Conservation (phyloP, 2,329 filamentous ascomycete species). For the Plectosphaerella sp. region DNA sequence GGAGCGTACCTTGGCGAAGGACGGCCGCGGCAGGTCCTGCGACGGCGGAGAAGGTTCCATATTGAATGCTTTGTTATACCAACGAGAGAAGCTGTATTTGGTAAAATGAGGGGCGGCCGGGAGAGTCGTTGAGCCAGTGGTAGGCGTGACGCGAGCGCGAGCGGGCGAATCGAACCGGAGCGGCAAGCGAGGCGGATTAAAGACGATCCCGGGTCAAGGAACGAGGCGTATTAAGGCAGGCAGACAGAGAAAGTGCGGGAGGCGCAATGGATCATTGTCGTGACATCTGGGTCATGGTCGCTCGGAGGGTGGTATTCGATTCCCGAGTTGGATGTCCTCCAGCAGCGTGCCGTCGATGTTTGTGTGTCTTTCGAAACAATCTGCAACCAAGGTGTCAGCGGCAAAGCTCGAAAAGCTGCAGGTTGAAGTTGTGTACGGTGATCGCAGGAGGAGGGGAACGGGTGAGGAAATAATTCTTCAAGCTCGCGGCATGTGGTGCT, state of each 20-base stretch:
- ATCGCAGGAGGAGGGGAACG: no score
- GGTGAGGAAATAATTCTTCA: no score
- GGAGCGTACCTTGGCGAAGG: slow-evolving; percentile 68
- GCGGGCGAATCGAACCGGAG: slow-evolving; percentile 7
- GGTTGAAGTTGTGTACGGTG: no score
- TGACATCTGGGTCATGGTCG: slow-evolving; percentile 33
- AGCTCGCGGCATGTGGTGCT: no score
- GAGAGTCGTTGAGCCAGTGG: neutral
- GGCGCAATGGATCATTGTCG: slow-evolving; percentile 53
- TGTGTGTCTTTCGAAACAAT: no score
- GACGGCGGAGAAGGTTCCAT: slow-evolving; percentile 46
- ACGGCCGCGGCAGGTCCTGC: slow-evolving; percentile 52
- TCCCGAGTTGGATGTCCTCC: slow-evolving; percentile 5
- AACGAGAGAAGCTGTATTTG: slow-evolving; percentile 6
- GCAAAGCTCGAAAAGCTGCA: no score
- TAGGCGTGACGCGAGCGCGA: slow-evolving; percentile 3
- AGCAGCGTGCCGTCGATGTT: no score
- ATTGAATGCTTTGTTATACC: no score
- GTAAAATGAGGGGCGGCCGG: neutral
- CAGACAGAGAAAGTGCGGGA: slow-evolving; percentile 39
- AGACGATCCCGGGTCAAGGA: slow-evolving; percentile 41
- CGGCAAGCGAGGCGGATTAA: slow-evolving; percentile 14
- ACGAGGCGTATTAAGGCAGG: slow-evolving; percentile 49
- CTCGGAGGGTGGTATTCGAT: slow-evolving; percentile 10
- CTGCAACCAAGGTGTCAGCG: no score